These are phyloP conservation scores for Xerophyta viscosa DNA, from an alignment of 106 monocot species.

Conservation along the genomic window DNA sequence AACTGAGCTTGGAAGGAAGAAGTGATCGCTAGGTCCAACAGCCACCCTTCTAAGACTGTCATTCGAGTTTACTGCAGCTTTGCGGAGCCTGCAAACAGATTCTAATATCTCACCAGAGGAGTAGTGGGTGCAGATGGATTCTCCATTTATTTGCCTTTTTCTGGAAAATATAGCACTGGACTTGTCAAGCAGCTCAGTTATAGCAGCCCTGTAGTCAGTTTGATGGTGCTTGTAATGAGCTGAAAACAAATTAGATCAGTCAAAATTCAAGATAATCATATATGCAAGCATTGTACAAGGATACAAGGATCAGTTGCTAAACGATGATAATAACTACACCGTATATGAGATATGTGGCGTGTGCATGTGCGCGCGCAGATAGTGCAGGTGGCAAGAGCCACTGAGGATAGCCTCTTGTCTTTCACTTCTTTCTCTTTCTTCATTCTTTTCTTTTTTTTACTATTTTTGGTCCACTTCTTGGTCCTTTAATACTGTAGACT, in stretches of 20 bases:
- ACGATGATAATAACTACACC: too few species aligned
- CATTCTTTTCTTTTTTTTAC: too few species aligned
- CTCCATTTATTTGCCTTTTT: slow-evolving; percentile 18
- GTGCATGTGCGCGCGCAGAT: too few species aligned
- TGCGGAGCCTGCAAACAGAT: too few species aligned
- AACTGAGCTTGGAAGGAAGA: slow-evolving; percentile 48
- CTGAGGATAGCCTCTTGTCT: too few species aligned
- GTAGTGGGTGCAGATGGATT: too few species aligned
- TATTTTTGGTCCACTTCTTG: too few species aligned
- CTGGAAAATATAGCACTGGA: slow-evolving; percentile 21
- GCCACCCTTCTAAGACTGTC: slow-evolving; percentile 18
- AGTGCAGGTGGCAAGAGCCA: too few species aligned
- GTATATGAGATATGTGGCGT: too few species aligned
- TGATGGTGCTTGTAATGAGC: slow-evolving; percentile 39
- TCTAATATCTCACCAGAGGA: too few species aligned
- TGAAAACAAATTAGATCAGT: background rate
- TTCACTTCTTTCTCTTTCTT: too few species aligned
- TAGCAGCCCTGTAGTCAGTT: slow-evolving; percentile 33
- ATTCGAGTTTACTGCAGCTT: background rate
- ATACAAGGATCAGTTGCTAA: background rate
- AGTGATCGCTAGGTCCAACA: slow-evolving; percentile 43
- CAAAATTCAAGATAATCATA: background rate
- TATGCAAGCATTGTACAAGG: background rate
- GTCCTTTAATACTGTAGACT: too few species aligned
- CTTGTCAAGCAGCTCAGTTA: slow-evolving; percentile 52